phyloP scores from a whole-genome alignment of 371 early-diverging fungal species.

The Thermomucor indicae-seudaticae region DNA sequence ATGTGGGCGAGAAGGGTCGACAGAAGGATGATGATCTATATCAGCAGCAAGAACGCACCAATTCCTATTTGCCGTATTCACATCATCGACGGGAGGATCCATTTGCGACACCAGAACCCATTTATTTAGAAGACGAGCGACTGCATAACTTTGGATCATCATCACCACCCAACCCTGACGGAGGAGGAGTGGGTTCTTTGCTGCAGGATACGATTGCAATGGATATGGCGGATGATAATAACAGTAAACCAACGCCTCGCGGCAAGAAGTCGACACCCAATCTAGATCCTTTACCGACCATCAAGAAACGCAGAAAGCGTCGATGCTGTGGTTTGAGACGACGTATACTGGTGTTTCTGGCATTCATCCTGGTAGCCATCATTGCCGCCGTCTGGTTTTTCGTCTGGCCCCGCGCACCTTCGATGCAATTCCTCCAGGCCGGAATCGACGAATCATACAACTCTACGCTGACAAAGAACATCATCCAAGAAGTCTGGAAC shows the following conservation, averaged over 20 bases:
- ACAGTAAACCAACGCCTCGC: conserved; percentile 1
- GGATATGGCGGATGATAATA: conserved; percentile 31
- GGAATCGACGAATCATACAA: conserved; percentile 4
- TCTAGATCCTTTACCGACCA: conserved; percentile 10
- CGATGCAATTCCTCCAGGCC: conserved; percentile 14
- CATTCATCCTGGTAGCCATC: conserved; percentile 22
- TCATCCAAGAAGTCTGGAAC: conserved; percentile 11
- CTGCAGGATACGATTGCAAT: conserved; percentile 40
- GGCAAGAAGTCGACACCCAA: neutral
- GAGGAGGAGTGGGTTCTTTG: conserved; percentile 26
- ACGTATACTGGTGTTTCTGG: conserved; percentile 20
- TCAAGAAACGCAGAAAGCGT: conserved; percentile 21
- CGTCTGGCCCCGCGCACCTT: conserved; percentile 41
- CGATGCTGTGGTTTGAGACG: conserved; percentile 21
- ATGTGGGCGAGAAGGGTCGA: conserved; percentile 7
- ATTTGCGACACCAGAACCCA: conserved; percentile 22
- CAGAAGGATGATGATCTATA: conserved; percentile 6
- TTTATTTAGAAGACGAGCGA: conserved; percentile 32
- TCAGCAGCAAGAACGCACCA: conserved; percentile 20
- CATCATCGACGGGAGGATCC: conserved; percentile 28
- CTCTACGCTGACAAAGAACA: neutral
- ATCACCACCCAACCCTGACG: too few species aligned
- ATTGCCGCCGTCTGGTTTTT: conserved; percentile 33
- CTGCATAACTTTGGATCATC: conserved; percentile 29
- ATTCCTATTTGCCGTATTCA: conserved; percentile 44